A percentile compares a stretch with the other conserved stretches of the same genome.
phyloP scores from a whole-genome alignment of 805 yeast species.

The Pichia exigua region DNA sequence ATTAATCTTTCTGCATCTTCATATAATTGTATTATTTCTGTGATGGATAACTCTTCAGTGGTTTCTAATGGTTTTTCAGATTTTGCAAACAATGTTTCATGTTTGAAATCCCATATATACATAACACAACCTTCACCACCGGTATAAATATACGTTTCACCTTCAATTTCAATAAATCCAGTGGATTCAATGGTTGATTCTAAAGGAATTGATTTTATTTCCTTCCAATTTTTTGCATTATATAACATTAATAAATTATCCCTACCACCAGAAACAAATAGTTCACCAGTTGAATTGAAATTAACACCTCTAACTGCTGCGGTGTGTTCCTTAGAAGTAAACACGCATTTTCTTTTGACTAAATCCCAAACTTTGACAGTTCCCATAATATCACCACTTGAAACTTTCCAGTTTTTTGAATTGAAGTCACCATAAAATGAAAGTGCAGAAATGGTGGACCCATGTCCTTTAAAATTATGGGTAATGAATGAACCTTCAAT shows the following conservation, averaged over 20 bases:
- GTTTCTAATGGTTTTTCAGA: slow-evolving; percentile 44
- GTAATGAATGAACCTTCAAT: slow-evolving; percentile 81
- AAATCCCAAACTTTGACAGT: slow-evolving; percentile 49
- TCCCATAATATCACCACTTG: slow-evolving; percentile 61
- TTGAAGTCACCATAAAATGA: slow-evolving; percentile 66
- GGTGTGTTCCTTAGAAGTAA: slow-evolving; percentile 61
- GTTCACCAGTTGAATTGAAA: slow-evolving; percentile 44
- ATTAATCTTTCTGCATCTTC: slow-evolving; percentile 32
- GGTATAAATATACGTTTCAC: slow-evolving; percentile 40
- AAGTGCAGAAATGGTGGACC: slow-evolving; percentile 75
- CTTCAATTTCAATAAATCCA: slow-evolving; percentile 42
- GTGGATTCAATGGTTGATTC: slow-evolving; percentile 65
- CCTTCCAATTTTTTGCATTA: slow-evolving; percentile 44
- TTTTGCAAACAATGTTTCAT: slow-evolving; percentile 40
- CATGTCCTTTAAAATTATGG: slow-evolving; percentile 89
- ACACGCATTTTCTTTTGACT: slow-evolving; percentile 66
- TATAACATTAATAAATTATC: slow-evolving; percentile 68
- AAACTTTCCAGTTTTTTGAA: slow-evolving; percentile 65
- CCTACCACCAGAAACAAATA: slow-evolving; percentile 78
- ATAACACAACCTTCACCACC: slow-evolving; percentile 77
- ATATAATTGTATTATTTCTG: slow-evolving; percentile 38
- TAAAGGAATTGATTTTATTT: slow-evolving; percentile 61
- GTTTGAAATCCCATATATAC: slow-evolving; percentile 51
- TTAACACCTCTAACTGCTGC: slow-evolving; percentile 83
- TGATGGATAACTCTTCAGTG: slow-evolving; percentile 65